Conservation (phyloP, 2,329 filamentous ascomycete genomes). For the Diaporthe citrichinensis region DNA sequence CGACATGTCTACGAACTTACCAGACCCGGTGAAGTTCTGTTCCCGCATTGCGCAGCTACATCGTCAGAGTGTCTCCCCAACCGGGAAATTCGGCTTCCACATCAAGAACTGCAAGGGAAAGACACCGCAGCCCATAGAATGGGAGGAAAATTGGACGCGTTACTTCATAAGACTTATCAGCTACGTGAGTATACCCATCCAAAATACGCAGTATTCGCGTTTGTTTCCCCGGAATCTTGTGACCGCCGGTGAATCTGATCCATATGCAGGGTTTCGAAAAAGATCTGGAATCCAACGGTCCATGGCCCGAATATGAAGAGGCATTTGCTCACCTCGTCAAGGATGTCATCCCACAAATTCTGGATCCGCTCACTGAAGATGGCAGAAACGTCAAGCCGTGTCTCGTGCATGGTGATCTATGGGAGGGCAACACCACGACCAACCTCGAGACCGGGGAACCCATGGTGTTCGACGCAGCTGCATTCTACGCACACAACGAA, state of each 20-base stretch:
- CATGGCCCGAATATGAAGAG: constrained; percentile 6
- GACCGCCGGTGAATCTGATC: not conserved
- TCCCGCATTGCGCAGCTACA: constrained; percentile 11
- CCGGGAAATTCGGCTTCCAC: constrained; percentile 21
- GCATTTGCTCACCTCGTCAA: not conserved
- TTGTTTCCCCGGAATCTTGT: no score
- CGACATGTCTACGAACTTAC: not conserved
- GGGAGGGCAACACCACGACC: constrained; percentile 18
- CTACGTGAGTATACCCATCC: not conserved
- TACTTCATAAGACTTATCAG: constrained; percentile 7
- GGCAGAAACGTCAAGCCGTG: constrained; percentile 11
- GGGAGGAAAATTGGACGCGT: not conserved
- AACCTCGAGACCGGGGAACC: constrained; percentile 1
- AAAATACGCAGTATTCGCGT: no score
- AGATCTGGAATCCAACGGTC: not conserved
- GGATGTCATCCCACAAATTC: constrained; percentile 1
- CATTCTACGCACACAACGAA: constrained; percentile 25
- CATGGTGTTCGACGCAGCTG: constrained; percentile 6
- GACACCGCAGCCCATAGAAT: not conserved
- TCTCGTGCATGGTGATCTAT: constrained; percentile 13
- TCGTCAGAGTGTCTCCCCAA: not conserved
- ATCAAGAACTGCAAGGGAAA: constrained; percentile 22
- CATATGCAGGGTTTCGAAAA: not conserved
- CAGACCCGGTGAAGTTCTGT: not conserved
- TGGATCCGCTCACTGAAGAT: not conserved